Base-by-base conservation (phyloP, 2,329 filamentous ascomycete genomes). In the Arthroderma sp. region DNA sequence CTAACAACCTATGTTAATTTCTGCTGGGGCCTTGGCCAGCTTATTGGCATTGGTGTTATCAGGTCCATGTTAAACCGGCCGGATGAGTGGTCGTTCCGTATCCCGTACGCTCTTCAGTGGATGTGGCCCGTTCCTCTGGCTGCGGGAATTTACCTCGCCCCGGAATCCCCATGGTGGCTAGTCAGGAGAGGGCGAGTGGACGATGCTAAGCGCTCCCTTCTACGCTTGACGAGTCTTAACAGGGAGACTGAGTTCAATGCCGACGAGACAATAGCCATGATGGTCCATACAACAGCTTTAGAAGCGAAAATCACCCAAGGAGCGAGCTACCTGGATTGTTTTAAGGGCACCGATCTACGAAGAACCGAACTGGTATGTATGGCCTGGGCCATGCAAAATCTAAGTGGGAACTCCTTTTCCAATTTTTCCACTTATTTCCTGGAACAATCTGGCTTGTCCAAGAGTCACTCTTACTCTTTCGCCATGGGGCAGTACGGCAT, bases 251-350 rank as follows among this genome's bases (percentile, higher is more conserved):
- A 81, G 48, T 88, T 91, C 54, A 77, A 93, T 55, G 76, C 83
- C 7, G 83, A 93, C 50, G 85, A 91, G 64, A 91, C 85, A 0
- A 72, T 94, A 41, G 80, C 84, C 55, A 93, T 94, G 85, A 94
- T 94, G 83, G 78, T 86, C 1, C 85, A 93, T 58, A 94, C 86
- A 0, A 88, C 83, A 0, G 81, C 82, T 0, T 68, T 93, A 7
- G 42, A 44, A 36, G 34, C 36, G 11, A 44, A 39, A 27, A 44
- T 44, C 10, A 87, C 83, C 3, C 66, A 68, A 5, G 85, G 85
- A 29, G 77, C 83, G 4, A 79, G 72, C 43, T 94, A 91, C 61
- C 64, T 75, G 54, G 86, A 94, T 61, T 94, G 86, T 66, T 93
- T 94, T 73, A 80, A 74, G 59, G 85, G 86, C 7, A 74, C 76